phyloP scores from a whole-genome alignment of 2,329 filamentous ascomycete species.

The Sporothrix schenckii region DNA sequence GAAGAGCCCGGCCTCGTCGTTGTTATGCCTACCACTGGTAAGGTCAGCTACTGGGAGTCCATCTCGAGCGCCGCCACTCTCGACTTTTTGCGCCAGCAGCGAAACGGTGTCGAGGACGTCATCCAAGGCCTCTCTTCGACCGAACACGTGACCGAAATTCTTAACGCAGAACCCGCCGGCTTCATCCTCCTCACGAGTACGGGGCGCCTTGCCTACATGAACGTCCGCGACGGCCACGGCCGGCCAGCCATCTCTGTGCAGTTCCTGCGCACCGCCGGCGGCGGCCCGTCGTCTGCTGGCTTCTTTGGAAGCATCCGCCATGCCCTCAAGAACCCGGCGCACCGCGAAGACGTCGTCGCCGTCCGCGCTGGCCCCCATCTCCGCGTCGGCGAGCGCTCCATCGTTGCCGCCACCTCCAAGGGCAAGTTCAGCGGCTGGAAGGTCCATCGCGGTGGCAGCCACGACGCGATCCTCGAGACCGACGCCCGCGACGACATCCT shows the following conservation, averaged over 20 bases:
- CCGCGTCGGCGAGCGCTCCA: conserved; percentile 79
- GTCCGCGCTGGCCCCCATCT: conserved; percentile 72
- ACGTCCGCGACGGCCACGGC: conserved; percentile 82
- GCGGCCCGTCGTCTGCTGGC: conserved; percentile 61
- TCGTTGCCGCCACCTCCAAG: conserved; percentile 76
- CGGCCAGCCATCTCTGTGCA: conserved; percentile 78
- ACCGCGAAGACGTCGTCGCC: conserved; percentile 77
- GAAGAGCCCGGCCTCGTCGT: conserved; percentile 84
- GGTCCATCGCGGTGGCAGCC: conserved; percentile 82
- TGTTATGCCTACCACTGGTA: conserved; percentile 80
- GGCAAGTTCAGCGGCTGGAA: conserved; percentile 85
- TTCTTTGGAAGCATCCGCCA: conserved; percentile 81
- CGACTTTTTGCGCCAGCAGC: conserved; percentile 79
- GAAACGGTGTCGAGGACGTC: conserved; percentile 74
- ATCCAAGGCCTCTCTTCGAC: conserved; percentile 76
- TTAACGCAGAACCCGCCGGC: conserved; percentile 82
- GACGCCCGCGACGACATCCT: conserved; percentile 69
- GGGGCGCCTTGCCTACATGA: conserved; percentile 84
- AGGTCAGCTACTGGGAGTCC: conserved; percentile 92
- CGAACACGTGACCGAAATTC: conserved; percentile 75
- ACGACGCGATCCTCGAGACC: conserved; percentile 71
- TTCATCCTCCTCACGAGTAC: conserved; percentile 84
- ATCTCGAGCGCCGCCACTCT: conserved; percentile 85
- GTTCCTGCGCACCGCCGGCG: conserved; percentile 68
- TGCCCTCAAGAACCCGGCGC: conserved; percentile 69